Evolutionary conservation across 1,284 basidiomycete genomes (phyloP), one percentile per base, ranked within the genome.

Genomic region (Serendipita sp.): DNA sequence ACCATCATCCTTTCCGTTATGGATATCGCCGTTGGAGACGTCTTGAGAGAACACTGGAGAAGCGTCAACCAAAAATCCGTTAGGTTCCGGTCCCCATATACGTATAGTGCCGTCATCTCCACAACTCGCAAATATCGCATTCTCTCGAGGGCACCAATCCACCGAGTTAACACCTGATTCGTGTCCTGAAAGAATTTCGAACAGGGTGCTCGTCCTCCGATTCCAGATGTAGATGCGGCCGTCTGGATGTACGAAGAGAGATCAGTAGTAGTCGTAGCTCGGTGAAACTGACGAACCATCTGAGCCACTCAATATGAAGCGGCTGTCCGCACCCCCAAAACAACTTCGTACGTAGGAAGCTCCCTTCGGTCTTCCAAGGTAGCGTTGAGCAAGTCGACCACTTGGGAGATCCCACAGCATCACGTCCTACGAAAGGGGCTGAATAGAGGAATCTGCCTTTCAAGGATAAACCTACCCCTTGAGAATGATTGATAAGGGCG

Each of bases 201-300:
- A 78, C 49, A 93, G 79, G 0, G 81, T 77, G 0, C 88, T 89
- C 2, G 87, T 87, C 68, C 91, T 87, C 61, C 88, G 85, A 73
- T 98, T 91, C 93, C 95, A 99, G 26, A 98, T 82, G 74, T 97
- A 97, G 60, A 97, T 86, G 67, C 88, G 88, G 47, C 85, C 83
- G 75, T 96, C 90, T 93, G 71, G 62, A 64, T 32, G 60, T 63
- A 44, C n/a, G 60, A 47, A 26, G 38, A 35, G 44, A 13, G 4
- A n/a, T 61, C 26, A 35, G 38, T 8, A 35, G 47, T 44, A 41
- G 60, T n/a, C 53, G 43, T 62, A 29, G 29, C 13, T 15, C 10
- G 42, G 17, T 10, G n/a, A 15, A 8, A 5, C 60, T 60, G 43
- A 74, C 80, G 67, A 68, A 90, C 93, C 93, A 83, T 98, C 94